Percentiles rank a stretch among this genome's conserved stretches.
phyloP scores from a whole-genome alignment of 2,329 filamentous ascomycete species.

The Beauveria scarabaeidicola region DNA sequence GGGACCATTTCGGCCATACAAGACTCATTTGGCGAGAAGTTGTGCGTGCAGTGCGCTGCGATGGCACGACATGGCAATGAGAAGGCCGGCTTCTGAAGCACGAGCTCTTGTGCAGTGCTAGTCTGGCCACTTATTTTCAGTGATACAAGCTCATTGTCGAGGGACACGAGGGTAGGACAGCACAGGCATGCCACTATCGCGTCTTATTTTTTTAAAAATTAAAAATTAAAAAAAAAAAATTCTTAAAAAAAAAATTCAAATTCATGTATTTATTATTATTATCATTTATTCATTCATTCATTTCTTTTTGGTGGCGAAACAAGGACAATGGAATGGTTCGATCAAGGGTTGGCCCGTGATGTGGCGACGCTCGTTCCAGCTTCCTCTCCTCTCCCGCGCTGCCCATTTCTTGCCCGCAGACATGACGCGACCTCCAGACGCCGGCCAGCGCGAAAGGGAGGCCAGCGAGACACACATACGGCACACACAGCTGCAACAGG shows the following conservation, averaged over 20 bases:
- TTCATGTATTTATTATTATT: not conserved
- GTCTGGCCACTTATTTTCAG: not conserved
- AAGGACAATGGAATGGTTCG: not conserved
- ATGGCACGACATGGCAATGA: not conserved
- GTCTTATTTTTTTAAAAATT: not conserved
- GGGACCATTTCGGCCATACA: not conserved
- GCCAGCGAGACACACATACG: not conserved
- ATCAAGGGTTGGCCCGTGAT: constrained; percentile 8
- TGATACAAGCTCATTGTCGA: not conserved
- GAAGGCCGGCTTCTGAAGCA: not conserved
- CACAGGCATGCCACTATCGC: not conserved
- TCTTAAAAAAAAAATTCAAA: too few relatives aligned
- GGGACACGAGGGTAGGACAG: not conserved
- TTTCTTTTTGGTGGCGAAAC: not conserved
- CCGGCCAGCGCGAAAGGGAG: constrained; percentile 5
- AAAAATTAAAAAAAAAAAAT: too few relatives aligned
- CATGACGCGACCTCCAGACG: not conserved
- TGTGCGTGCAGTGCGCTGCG: not conserved
- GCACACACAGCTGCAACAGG: not conserved
- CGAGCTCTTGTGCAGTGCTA: not conserved
- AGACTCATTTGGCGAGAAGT: not conserved
- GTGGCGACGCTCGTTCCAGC: not conserved
- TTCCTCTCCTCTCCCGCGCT: not conserved
- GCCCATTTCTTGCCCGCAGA: not conserved
- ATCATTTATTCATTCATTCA: not conserved